A percentile compares a stretch with the other conserved stretches of the same genome.
phyloP scores from a whole-genome alignment of 495 filamentous ascomycete genomes.

The Cladorrhinum samala region DNA sequence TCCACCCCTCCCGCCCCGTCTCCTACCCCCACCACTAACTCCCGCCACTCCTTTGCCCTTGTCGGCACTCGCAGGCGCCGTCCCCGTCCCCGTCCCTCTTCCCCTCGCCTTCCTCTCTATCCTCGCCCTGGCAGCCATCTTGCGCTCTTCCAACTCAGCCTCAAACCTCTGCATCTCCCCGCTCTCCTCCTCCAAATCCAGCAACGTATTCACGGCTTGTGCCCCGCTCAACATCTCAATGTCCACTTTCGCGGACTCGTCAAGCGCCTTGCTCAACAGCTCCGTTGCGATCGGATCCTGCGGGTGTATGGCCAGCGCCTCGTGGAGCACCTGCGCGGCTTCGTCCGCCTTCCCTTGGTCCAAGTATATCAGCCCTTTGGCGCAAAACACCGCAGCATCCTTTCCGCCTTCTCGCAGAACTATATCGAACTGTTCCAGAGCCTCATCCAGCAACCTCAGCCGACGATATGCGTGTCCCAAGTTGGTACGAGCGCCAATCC shows the following conservation, averaged over 20 bases:
- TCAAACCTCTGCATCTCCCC: slow-evolving; percentile 32
- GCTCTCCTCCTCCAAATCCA: neutral
- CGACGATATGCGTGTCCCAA: slow-evolving; percentile 82
- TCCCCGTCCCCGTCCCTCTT: neutral
- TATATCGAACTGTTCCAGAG: slow-evolving; percentile 72
- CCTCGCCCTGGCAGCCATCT: slow-evolving; percentile 19
- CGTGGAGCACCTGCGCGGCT: slow-evolving; percentile 61
- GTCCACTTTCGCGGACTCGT: slow-evolving; percentile 53
- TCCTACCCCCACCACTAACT: neutral
- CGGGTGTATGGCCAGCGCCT: slow-evolving; percentile 64
- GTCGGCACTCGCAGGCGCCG: slow-evolving; percentile 9
- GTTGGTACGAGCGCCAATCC: slow-evolving; percentile 83
- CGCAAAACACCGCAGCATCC: slow-evolving; percentile 61
- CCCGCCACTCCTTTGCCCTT: slow-evolving; percentile 24
- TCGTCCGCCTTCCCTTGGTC: slow-evolving; percentile 60
- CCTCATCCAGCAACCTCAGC: slow-evolving; percentile 58
- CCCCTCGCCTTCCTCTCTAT: slow-evolving; percentile 13
- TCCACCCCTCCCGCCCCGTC: neutral
- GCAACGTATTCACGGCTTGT: neutral
- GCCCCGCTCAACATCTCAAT: slow-evolving; percentile 9
- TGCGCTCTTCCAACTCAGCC: slow-evolving; percentile 23
- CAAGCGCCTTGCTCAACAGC: slow-evolving; percentile 64
- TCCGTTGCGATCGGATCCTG: slow-evolving; percentile 72
- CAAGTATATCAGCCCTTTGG: slow-evolving; percentile 69
- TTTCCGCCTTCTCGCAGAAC: slow-evolving; percentile 72